Base-by-base conservation (phyloP, 2,329 filamentous ascomycete genomes). In the Diaporthe aspalathi region DNA sequence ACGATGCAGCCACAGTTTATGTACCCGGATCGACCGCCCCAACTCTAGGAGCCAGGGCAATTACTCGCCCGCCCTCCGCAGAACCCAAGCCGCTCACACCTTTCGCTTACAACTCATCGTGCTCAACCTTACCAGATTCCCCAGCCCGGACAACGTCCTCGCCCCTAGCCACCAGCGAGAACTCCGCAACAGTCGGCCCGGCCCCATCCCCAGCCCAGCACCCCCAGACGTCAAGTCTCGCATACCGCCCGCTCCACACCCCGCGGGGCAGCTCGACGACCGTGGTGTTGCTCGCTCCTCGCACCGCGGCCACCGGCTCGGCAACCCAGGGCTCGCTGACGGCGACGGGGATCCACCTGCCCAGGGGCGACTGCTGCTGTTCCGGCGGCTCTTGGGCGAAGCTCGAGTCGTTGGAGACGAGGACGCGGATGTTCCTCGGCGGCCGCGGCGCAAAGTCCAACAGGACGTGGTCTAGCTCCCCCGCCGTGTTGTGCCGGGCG, bases 121-220 rank as follows among this genome's bases (percentile, higher is more conserved):
- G 54, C 1, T 35, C 54, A 27, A 40, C 32, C 29, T 9, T 32
- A 4, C 9, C 54, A 22, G 35, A 16, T 14, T 20, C 54, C 35
- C 11, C n/a, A 17, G 12, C 16, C 54, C 22, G 3, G 1, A 3
- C 54, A 24, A 5, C 3, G 14, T 57, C 12, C 12, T 29, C n/a
- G 20, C 29, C 32, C n/a, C 20, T 56, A n/a, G 68, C 38, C 35
- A 65, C n/a, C 16, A 70, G 68, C 38, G 14, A 38, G 38, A 70
- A 70, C 57, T 70, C 68, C n/a, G 68, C 57, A 54, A 70, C 68
- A 38, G 57, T 70, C 17, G 68, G 49, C 49, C 68, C 68, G 20
- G 12, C 57, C 27, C 56, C 68, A 47, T 70, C 68, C 38, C 56
- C 68, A 22, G 27, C 60, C 68, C 68, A 70, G 38, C 35, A 54